Conservation (phyloP, 2,329 filamentous ascomycete genomes). For the Penicillium verrucosum region DNA sequence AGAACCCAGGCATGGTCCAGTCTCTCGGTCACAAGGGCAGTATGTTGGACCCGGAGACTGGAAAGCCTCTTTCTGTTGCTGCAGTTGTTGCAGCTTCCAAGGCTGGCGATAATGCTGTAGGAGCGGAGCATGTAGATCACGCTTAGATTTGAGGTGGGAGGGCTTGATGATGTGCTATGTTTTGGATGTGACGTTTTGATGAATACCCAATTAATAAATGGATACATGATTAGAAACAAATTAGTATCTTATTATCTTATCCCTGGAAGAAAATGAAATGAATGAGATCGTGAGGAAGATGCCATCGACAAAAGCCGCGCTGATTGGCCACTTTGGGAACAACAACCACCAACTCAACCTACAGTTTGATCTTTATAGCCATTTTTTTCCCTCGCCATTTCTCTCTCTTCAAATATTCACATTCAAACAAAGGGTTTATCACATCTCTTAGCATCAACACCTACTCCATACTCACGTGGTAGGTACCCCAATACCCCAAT, state of each 20-base stretch:
- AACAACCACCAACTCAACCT: conserved; percentile 43
- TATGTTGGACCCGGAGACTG: conserved; percentile 32
- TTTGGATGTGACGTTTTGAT: neutral
- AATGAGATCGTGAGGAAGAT: neutral
- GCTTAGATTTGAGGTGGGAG: neutral
- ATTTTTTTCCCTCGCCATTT: neutral
- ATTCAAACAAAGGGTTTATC: neutral
- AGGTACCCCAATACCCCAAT: neutral
- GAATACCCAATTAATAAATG: neutral
- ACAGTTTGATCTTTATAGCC: conserved; percentile 46
- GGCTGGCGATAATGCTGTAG: conserved; percentile 1
- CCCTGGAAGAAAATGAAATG: too few relatives aligned
- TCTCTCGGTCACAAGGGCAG: conserved; percentile 36
- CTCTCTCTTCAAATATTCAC: neutral
- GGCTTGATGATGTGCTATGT: neutral
- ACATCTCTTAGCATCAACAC: neutral
- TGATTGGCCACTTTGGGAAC: conserved; percentile 27
- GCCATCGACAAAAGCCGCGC: neutral
- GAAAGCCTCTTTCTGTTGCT: conserved; percentile 18
- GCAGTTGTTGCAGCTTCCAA: conserved; percentile 2
- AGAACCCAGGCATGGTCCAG: conserved; percentile 53
- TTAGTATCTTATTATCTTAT: too few relatives aligned
- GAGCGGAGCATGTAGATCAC: conserved; percentile 20
- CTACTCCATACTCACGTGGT: neutral
- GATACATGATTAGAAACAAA: neutral